phyloP scores from a whole-genome alignment of 108 stramenopile genomes.

The Pseudonitzschia pungens region DNA sequence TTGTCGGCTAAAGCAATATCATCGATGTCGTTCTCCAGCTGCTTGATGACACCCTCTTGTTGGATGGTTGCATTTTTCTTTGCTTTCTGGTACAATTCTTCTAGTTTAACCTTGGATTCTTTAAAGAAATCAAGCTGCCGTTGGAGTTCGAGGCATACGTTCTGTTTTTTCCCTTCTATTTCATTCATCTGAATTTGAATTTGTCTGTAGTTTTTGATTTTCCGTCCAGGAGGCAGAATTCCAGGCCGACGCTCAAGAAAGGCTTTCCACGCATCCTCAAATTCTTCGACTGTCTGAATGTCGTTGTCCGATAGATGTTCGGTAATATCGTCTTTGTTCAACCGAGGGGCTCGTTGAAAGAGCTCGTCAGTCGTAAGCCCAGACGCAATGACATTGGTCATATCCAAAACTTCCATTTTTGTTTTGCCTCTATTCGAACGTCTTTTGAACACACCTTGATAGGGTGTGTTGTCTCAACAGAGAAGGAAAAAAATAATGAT shows the following conservation, averaged over 20 bases:
- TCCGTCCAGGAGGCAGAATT: slow-evolving; percentile 23
- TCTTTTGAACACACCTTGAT: neutral
- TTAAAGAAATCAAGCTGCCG: slow-evolving; percentile 46
- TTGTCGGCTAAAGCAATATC: slow-evolving; percentile 19
- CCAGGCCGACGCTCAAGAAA: slow-evolving; percentile 25
- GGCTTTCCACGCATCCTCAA: slow-evolving; percentile 31
- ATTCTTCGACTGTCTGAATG: slow-evolving; percentile 23
- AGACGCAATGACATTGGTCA: neutral
- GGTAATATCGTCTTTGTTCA: slow-evolving; percentile 6
- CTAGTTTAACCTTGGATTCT: slow-evolving; percentile 19
- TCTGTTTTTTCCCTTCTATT: slow-evolving; percentile 19
- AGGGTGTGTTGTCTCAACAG: neutral
- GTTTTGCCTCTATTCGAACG: neutral
- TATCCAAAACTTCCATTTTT: neutral
- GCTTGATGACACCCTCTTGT: slow-evolving; percentile 16
- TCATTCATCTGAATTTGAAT: slow-evolving; percentile 25
- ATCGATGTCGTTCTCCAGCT: slow-evolving; percentile 29
- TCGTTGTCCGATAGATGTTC: slow-evolving; percentile 15
- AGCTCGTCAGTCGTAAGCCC: slow-evolving; percentile 2
- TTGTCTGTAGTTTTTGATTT: slow-evolving; percentile 23
- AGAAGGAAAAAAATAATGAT: neutral
- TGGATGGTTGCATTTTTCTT: slow-evolving; percentile 10
- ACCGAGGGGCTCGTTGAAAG: slow-evolving; percentile 7
- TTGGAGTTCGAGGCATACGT: slow-evolving; percentile 38
- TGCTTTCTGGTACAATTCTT: slow-evolving; percentile 23